phyloP scores from a whole-genome alignment of 176 grass and related monocot species.

The Panicum miliaceum region DNA sequence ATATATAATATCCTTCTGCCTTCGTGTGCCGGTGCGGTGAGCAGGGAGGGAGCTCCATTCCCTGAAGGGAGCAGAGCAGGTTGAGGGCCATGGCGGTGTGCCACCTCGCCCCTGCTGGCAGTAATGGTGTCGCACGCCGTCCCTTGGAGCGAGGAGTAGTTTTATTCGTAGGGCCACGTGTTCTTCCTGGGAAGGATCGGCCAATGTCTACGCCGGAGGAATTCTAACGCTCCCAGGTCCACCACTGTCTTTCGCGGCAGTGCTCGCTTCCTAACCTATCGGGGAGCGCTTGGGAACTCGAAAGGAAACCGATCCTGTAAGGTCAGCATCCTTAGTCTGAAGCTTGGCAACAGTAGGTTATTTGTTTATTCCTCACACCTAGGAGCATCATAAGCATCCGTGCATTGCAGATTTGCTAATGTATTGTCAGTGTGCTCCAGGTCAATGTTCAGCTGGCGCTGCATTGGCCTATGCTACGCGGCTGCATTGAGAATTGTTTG shows the following conservation, averaged over 20 bases:
- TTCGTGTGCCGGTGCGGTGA: neutral
- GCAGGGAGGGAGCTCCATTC: slow-evolving; percentile 22
- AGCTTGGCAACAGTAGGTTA: neutral
- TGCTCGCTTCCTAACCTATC: slow-evolving; percentile 4
- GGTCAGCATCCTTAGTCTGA: slow-evolving; percentile 40
- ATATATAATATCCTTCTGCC: neutral
- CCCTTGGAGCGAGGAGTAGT: slow-evolving; percentile 45
- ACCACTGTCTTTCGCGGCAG: slow-evolving; percentile 1
- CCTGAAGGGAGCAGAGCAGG: neutral
- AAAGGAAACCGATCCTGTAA: slow-evolving; percentile 24
- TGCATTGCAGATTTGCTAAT: neutral
- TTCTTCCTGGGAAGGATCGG: slow-evolving; percentile 53
- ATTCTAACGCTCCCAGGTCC: slow-evolving; percentile 41
- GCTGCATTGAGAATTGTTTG: no score
- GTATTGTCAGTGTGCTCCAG: neutral
- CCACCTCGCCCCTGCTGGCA: slow-evolving; percentile 37
- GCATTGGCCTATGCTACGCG: no score
- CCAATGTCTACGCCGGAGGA: slow-evolving; percentile 39
- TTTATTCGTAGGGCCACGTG: slow-evolving; percentile 51
- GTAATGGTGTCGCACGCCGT: slow-evolving; percentile 33
- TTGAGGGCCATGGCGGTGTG: slow-evolving; percentile 17
- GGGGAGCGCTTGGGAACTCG: slow-evolving; percentile 31
- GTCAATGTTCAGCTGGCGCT: neutral
- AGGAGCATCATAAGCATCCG: slow-evolving; percentile 7
- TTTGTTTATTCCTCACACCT: neutral